Conservation (phyloP, 179 eudicot genomes). For the Camellia oleifera region DNA sequence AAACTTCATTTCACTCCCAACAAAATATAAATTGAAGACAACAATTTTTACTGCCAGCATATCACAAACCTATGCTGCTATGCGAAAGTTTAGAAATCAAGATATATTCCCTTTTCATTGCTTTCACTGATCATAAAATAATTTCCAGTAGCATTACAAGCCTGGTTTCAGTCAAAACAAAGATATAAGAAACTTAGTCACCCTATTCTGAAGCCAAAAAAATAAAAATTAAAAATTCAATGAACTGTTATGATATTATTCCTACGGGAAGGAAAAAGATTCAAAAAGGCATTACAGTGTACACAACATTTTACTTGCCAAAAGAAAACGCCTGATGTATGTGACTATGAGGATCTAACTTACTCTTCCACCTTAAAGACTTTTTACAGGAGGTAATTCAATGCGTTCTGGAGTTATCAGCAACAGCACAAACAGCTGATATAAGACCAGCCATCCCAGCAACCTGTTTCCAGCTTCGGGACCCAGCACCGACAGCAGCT, state of each 20-base stretch:
- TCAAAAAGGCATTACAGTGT: not conserved
- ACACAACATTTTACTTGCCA: not conserved
- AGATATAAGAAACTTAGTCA: not conserved
- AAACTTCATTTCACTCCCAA: too few relatives aligned
- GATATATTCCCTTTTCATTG: not conserved
- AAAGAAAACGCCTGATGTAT: not conserved
- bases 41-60: too few relatives aligned
- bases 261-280: not conserved
- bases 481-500: conserved; percentile 63
- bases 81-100: not conserved
- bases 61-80: too few relatives aligned
- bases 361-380: not conserved
- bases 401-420: conserved; percentile 42
- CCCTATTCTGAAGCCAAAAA: not conserved
- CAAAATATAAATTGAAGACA: too few relatives aligned
- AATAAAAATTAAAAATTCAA: not conserved
- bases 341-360: not conserved
- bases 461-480: conserved; percentile 75
- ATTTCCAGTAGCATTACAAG: not conserved
- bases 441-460: conserved; percentile 61
- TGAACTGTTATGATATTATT: not conserved
- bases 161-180: not conserved
- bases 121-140: not conserved
- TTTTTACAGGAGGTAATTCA: not conserved
- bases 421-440: conserved; percentile 52